Base-by-base conservation (phyloP, 75 land plant species). In the Picea sitchensis region DNA sequence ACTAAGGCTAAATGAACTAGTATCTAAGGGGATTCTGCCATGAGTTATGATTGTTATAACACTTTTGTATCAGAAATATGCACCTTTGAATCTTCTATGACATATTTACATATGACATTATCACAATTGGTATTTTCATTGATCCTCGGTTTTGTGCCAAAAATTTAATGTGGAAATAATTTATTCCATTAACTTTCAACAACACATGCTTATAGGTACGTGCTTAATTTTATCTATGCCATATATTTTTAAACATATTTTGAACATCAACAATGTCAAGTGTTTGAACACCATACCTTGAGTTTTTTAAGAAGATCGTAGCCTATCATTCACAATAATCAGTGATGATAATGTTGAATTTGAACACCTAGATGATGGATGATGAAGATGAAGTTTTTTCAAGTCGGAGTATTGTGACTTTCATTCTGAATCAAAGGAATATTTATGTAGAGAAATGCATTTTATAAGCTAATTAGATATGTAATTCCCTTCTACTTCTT, bases 41-140 rank as follows among this genome's bases (percentile, higher is more conserved):
- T 38, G 41, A 38, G 4, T 38, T 38, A 38, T 38, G 3, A 38
- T 38, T 38, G 41, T 3, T 38, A 38, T 38, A 38, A 3, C 41
- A 26, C 26, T 26, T 26, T 26, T 26, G 26, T 26, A 26, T 26
- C 51, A 38, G 2, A 47, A 7, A 47, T 38, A 0, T 38, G 4
- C 3, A 89, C 95, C 90, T 91, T 38, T 86, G 78, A 41, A 93
- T 91, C 13, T 90, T 81, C 23, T 87, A n/a, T 12, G 81, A 56
- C 7, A 87, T 87, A 57, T 93, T 89, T 75, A 91, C 93, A 1
- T 93, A 93, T 0, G 95, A 93, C 95, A 93, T 91, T 30, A 93
- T 80, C 65, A 93, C 90, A 26, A 93, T 91, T 2, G 95, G 93
- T 58, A 93, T 87, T 3, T 93, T 84, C 59, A 54, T 89, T 41